Evolutionary conservation across 228 moss, liverwort and hornwort genomes (phyloP).

Genomic region (Sphagnum fallax): DNA sequence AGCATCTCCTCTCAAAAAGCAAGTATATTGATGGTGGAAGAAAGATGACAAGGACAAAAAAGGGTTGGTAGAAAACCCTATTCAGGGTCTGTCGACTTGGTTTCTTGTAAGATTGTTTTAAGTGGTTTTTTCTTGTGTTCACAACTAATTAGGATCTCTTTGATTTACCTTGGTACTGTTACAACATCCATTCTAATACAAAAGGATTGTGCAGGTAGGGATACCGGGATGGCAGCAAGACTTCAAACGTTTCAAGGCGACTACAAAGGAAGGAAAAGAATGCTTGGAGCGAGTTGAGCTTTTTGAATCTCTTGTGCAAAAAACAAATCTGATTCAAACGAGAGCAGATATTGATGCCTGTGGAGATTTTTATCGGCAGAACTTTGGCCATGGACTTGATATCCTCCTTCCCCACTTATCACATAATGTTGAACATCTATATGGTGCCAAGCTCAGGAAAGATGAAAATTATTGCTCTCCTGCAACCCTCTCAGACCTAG

Average conservation of each 20-base stretch:
- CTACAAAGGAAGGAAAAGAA: slow-evolving; percentile 68
- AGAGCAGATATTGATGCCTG: slow-evolving; percentile 65
- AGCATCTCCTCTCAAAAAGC: too few relatives aligned
- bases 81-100: too few relatives aligned
- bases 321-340: slow-evolving; percentile 59
- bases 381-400: slow-evolving; percentile 65
- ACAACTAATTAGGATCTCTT: too few relatives aligned
- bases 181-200: too few relatives aligned
- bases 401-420: slow-evolving; percentile 68
- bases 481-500: neutral
- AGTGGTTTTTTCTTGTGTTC: too few relatives aligned
- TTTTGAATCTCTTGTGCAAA: slow-evolving; percentile 73
- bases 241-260: slow-evolving; percentile 67
- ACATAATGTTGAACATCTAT: slow-evolving; percentile 29
- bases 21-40: too few relatives aligned
- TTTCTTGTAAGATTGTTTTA: too few relatives aligned
- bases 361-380: slow-evolving; percentile 61
- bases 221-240: slow-evolving; percentile 34
- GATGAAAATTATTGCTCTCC: neutral
- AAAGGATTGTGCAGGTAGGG: neutral
- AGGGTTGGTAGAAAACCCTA: too few relatives aligned
- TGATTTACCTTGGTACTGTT: too few relatives aligned
- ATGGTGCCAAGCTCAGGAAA: slow-evolving; percentile 20
- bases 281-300: slow-evolving; percentile 62
- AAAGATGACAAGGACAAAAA: too few relatives aligned